Conservation (phyloP, 805 yeast genomes). For the Yamadazyma kitorensis region DNA sequence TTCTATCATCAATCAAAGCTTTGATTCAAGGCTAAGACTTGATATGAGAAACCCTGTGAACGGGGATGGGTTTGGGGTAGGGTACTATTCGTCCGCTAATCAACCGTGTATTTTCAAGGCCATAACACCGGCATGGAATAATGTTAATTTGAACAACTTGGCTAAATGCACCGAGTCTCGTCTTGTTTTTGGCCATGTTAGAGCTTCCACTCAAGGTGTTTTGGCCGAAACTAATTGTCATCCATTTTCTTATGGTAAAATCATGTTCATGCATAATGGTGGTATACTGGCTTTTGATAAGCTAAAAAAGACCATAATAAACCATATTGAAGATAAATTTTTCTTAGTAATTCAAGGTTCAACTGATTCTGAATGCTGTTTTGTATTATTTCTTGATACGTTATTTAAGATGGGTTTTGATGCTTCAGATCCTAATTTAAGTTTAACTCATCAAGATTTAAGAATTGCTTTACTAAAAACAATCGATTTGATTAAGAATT, state of each 20-base stretch:
- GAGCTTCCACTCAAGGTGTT: constrained; percentile 96
- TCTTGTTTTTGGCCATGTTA: constrained; percentile 89
- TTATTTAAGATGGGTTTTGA: constrained; percentile 73
- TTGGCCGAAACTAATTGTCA: constrained; percentile 95
- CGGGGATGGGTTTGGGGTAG: constrained; percentile 98
- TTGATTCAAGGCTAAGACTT: constrained; percentile 81
- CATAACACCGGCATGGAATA: constrained; percentile 98
- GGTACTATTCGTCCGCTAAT: constrained; percentile 62
- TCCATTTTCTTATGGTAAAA: constrained; percentile 82
- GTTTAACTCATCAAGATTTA: constrained; percentile 52
- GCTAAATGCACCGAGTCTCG: constrained; percentile 84
- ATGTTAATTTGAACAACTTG: constrained; percentile 78
- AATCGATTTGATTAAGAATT: constrained; percentile 69
- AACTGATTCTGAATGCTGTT: constrained; percentile 94
- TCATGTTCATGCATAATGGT: constrained; percentile 98
- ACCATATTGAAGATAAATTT: constrained; percentile 75
- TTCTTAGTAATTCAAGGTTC: constrained; percentile 84
- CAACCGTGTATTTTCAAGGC: constrained; percentile 94
- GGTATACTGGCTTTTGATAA: constrained; percentile 69
- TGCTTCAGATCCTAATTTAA: constrained; percentile 40
- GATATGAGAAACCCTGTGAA: constrained; percentile 91
- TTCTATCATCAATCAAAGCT: constrained; percentile 94
- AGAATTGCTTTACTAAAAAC: constrained; percentile 71
- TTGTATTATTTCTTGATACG: constrained; percentile 82
- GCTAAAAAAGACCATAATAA: constrained; percentile 71